Base-by-base conservation (phyloP, 2,329 filamentous ascomycete genomes). In the Neodidymelliopsis sp. region DNA sequence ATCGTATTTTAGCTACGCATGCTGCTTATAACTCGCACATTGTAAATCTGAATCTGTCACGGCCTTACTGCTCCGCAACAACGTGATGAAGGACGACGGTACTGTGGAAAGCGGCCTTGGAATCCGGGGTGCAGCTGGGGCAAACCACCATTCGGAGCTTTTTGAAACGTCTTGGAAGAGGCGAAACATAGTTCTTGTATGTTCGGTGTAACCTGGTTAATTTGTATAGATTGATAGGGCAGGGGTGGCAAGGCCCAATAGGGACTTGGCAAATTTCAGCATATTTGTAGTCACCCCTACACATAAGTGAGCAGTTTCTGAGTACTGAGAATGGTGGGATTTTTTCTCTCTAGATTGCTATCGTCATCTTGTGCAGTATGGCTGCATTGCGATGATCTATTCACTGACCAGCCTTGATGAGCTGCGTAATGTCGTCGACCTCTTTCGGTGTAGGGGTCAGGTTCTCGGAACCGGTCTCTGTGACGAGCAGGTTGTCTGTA, bases 381-480 rank as follows among this genome's bases (percentile, higher is more conserved):
- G 40, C 9, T n/a, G 11, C 16, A 29, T 23, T 12, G 3, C 9
- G 8, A n/a, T 11, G 18, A 6, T 20, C 4, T n/a, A 23, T 10
- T 28, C 38, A 52, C 27, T 48, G 63, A n/a, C 54, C 57, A 29
- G 53, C 54, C 43, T 60, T 64, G 40, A 87, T 82, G 37, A 89
- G 77, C 54, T 79, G 78, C 66, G 91, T 75, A 62, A 91, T 75
- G 66, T 90, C 86, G 41, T 87, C 80, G 2, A 78, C 72, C 38
- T 84, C 84, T 76, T 95, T 96, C 0, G 90, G 89, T 22, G 88
- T 88, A 1, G 82, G 81, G 1, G 91, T 95, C 69, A 97, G 67
- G 67, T 96, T 95, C 74, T 97, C 91, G 63, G 85, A 85, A 0
- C 92, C 91, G 18, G 83, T 77, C 53, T 87, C 79, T 1, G 88